Evolutionary conservation across 2,329 filamentous ascomycete species (phyloP).

Genomic region (Arthrobotrys sinensis): DNA sequence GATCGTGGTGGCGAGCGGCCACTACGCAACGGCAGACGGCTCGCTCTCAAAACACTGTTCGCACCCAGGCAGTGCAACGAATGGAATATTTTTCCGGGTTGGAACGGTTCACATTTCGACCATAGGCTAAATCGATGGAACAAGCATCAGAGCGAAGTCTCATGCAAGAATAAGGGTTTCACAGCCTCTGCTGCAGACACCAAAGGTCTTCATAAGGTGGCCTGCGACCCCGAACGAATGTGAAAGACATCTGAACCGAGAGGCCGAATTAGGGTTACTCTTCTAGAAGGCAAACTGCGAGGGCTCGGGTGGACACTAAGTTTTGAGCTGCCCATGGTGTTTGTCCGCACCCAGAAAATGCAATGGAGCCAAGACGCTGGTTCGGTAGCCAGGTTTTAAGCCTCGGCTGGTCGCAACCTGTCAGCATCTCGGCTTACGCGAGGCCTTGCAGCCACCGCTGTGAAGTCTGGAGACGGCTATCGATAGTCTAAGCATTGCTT

Average conservation of each 20-base stretch:
- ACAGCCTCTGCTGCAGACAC: background rate
- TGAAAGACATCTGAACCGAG: slow-evolving; percentile 28
- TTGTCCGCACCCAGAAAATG: background rate
- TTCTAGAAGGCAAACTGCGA: background rate
- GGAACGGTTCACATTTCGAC: slow-evolving; percentile 14
- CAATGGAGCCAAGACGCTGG: slow-evolving; percentile 16
- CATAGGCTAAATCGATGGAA: slow-evolving; percentile 37
- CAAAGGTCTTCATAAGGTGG: background rate
- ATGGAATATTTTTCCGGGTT: slow-evolving; percentile 49
- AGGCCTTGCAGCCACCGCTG: background rate
- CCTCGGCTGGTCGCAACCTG: slow-evolving; percentile 42
- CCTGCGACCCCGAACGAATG: background rate
- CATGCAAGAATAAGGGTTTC: slow-evolving; percentile 33
- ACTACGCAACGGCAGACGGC: slow-evolving; percentile 9
- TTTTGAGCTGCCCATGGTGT: background rate
- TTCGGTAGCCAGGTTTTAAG: slow-evolving; percentile 47
- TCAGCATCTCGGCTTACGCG: slow-evolving; percentile 45
- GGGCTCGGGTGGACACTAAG: background rate
- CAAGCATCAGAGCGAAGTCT: slow-evolving; percentile 5
- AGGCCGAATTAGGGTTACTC: background rate
- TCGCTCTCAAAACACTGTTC: slow-evolving; percentile 1
- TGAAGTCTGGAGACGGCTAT: background rate
- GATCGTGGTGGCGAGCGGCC: slow-evolving; percentile 1
- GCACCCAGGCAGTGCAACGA: slow-evolving; percentile 9
- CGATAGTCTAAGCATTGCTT: slow-evolving; percentile 20